Base-by-base conservation (phyloP, 2,329 filamentous ascomycete genomes). In the Xylaria multiplex region DNA sequence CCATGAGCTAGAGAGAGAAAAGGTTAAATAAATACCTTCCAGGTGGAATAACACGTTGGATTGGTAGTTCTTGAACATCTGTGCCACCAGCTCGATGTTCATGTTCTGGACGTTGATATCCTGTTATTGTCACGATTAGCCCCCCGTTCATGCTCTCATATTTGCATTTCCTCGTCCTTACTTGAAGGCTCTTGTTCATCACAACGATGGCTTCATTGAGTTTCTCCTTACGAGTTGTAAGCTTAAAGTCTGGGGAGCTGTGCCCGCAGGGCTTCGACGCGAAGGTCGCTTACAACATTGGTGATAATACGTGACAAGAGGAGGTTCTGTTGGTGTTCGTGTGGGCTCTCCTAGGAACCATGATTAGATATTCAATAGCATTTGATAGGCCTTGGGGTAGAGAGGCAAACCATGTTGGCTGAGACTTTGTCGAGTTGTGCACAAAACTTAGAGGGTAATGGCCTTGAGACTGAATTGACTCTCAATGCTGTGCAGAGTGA, bases 21-120 rank as follows among this genome's bases (percentile, higher is more conserved):
- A 8, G 30, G 27, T 11, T 5, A 53, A 78, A 71, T 8, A 58
- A 78, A 71, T 83, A 96, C 96, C 96, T 89, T 98, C 96, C 6
- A 99, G 85, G 75, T 99, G 96, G 78, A 99, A 98, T 6, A 98
- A 83, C 14, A 98, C 95, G 74, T 98, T 99, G 11, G 93, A 97
- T 79, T 97, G 94, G 78, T 99, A 99, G 81, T 98, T 99, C 83
- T 98, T 97, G 85, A 98, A 99, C 96, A 99, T 99, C 77, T 98
- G 95, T 0, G 95, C 94, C 5, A 98, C 96, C 2, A 98, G 86
- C 81, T 98, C 96, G 42, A 97, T 93, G 77, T 99, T 97, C 93
- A 98, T 97, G 79, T 98, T 99, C 75, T 97, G 92, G 62, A 97
- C 90, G 76, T 98, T 98, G 85, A 98, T 97, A 72, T 98, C 95